Percentiles rank a stretch among this genome's conserved stretches.
phyloP scores from a whole-genome alignment of 805 yeast species.

The Helenozyma baotianmanensis region DNA sequence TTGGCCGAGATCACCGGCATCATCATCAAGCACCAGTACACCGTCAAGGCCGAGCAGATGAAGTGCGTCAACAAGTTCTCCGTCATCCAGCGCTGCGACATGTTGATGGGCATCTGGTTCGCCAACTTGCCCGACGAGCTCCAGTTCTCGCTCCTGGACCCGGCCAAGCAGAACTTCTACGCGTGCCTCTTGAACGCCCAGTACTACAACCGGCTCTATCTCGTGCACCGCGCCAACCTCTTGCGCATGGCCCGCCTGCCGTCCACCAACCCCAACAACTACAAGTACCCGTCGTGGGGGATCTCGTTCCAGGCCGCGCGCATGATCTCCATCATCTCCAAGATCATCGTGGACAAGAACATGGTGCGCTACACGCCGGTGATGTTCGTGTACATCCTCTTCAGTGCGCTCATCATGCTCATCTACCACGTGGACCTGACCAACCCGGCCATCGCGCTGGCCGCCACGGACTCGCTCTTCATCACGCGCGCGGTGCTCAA shows the following conservation, averaged over 20 bases:
- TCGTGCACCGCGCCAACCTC: constrained; percentile 68
- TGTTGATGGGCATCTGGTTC: constrained; percentile 76
- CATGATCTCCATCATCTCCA: constrained; percentile 62
- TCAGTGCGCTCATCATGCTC: constrained; percentile 65
- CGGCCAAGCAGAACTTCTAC: constrained; percentile 49
- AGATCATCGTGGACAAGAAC: constrained; percentile 47
- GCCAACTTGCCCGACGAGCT: constrained; percentile 58
- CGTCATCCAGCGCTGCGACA: constrained; percentile 63
- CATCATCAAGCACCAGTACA: constrained; percentile 62
- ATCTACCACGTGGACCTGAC: constrained; percentile 59
- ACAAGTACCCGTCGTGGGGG: constrained; percentile 69
- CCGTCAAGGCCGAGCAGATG: constrained; percentile 61
- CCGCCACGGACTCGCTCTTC: constrained; percentile 39
- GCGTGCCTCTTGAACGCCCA: constrained; percentile 60
- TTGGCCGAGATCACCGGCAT: constrained; percentile 69
- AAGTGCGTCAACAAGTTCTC: constrained; percentile 38
- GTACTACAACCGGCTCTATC: constrained; percentile 67
- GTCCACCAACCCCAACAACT: constrained; percentile 38
- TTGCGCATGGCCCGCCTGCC: constrained; percentile 43
- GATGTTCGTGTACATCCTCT: constrained; percentile 53
- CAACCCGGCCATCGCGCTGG: constrained; percentile 35
- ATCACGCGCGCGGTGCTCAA: constrained; percentile 34
- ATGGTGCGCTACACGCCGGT: constrained; percentile 53
- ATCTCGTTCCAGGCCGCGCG: constrained; percentile 79
- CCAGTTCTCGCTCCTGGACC: constrained; percentile 56